These are phyloP conservation scores for Colletotrichum sansevieriae DNA, from an alignment of 2,329 filamentous ascomycete genomes.

Conservation along the genomic window DNA sequence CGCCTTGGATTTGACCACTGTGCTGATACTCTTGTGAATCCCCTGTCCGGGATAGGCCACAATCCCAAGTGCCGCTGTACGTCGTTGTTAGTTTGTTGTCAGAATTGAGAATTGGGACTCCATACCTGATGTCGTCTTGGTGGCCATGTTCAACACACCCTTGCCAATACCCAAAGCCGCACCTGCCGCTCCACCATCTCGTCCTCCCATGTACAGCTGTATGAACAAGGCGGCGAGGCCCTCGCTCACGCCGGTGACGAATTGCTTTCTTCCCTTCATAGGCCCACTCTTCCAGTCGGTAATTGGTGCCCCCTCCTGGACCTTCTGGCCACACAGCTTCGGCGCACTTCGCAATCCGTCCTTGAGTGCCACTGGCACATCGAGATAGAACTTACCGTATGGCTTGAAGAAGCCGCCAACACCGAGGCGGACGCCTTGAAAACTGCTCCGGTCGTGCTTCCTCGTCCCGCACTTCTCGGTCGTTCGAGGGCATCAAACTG, in stretches of 20 bases:
- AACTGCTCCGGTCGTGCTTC: constrained; percentile 19
- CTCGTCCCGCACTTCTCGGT: neutral
- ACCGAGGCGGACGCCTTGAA: constrained; percentile 37
- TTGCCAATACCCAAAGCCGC: constrained; percentile 57
- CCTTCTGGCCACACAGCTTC: constrained; percentile 60
- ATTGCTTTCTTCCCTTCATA: constrained; percentile 58
- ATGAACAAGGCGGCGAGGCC: constrained; percentile 58
- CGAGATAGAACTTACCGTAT: constrained; percentile 55
- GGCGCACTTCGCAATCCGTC: constrained; percentile 68
- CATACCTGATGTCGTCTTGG: constrained; percentile 44
- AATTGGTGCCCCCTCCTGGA: constrained; percentile 53
- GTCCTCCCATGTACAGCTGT: constrained; percentile 57
- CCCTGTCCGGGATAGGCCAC: constrained; percentile 44
- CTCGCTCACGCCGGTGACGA: constrained; percentile 58
- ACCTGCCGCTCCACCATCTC: constrained; percentile 55
- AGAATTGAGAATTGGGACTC: fast-evolving
- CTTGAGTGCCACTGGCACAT: constrained; percentile 61
- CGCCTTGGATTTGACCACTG: constrained; percentile 38
- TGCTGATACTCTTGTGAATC: constrained; percentile 41
- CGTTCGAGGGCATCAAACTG: constrained; percentile 14
- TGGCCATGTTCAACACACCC: constrained; percentile 50
- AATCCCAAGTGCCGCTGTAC: constrained; percentile 42
- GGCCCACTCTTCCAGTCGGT: constrained; percentile 60
- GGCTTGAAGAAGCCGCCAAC: constrained; percentile 55
- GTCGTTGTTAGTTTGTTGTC: neutral